Percentiles rank a stretch among this genome's conserved stretches.
These are phyloP conservation scores for Fusarium proliferatum DNA, from an alignment of 2,329 filamentous ascomycete genomes.

Conservation along the genomic window DNA sequence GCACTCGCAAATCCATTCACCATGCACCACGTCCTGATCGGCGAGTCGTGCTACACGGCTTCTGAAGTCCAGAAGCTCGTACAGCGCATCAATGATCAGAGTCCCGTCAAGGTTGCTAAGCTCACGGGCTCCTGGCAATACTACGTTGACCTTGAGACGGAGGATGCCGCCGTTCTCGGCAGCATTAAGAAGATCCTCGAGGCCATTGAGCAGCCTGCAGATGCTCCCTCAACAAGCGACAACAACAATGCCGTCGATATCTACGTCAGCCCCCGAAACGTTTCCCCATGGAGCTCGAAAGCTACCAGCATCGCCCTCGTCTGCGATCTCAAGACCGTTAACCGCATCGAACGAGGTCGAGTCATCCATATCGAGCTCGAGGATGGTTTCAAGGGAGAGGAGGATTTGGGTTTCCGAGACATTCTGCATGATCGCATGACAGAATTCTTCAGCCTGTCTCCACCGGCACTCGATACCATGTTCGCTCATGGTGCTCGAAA, in stretches of 20 bases:
- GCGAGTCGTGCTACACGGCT: slow-evolving; percentile 62
- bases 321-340: slow-evolving; percentile 79
- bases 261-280: slow-evolving; percentile 84
- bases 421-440: slow-evolving; percentile 95
- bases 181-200: slow-evolving; percentile 60
- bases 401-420: slow-evolving; percentile 70
- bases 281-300: slow-evolving; percentile 98
- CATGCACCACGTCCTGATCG: slow-evolving; percentile 54
- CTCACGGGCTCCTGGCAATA: slow-evolving; percentile 70
- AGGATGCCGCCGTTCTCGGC: slow-evolving; percentile 52
- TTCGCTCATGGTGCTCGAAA: slow-evolving; percentile 75
- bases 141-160: slow-evolving; percentile 70
- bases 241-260: slow-evolving; percentile 65
- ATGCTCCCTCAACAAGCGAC: slow-evolving; percentile 44
- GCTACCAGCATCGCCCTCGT: slow-evolving; percentile 94
- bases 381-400: slow-evolving; percentile 55
- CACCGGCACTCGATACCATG: slow-evolving; percentile 78
- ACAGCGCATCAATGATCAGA: slow-evolving; percentile 57
- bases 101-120: slow-evolving; percentile 57
- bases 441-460: slow-evolving; percentile 75
- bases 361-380: slow-evolving; percentile 76
- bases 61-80: slow-evolving; percentile 58
- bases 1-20: slow-evolving; percentile 40
- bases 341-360: slow-evolving; percentile 88
- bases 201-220: slow-evolving; percentile 48